These are phyloP conservation scores for Polygonum maritimum DNA, from an alignment of 148 eudicot species.

Conservation along the genomic window DNA sequence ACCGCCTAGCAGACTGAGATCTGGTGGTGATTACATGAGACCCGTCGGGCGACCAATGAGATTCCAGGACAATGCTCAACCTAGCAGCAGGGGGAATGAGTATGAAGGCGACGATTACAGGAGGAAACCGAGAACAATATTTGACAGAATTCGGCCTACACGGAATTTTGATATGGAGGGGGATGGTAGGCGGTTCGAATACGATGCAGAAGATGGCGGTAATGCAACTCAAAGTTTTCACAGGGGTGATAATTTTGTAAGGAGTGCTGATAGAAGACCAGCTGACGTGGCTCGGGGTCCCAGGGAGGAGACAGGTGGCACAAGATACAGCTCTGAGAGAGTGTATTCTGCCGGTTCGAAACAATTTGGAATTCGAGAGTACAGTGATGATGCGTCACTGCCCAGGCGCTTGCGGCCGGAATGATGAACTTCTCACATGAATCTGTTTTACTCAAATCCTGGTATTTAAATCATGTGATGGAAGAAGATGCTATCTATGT, in stretches of 20 bases:
- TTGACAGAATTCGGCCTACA: slow-evolving; percentile 30
- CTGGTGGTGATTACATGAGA: slow-evolving; percentile 22
- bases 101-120: slow-evolving; percentile 26
- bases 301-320: slow-evolving; percentile 27
- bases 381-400: slow-evolving; percentile 17
- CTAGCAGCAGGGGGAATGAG: slow-evolving; percentile 26
- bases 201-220: slow-evolving; percentile 23
- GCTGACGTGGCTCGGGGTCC: slow-evolving; percentile 19
- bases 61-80: slow-evolving; percentile 21
- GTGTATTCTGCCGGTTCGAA: slow-evolving; percentile 19
- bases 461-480: not conserved
- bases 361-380: slow-evolving; percentile 20
- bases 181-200: slow-evolving; percentile 30
- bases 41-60: slow-evolving; percentile 30
- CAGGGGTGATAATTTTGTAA: not conserved
- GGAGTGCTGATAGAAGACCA: slow-evolving; percentile 22
- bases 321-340: slow-evolving; percentile 23
- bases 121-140: slow-evolving; percentile 31
- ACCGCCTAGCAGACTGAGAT: slow-evolving; percentile 23
- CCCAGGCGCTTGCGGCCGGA: slow-evolving; percentile 17
- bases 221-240: slow-evolving; percentile 19
- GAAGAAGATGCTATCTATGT: not conserved
- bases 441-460: not conserved
- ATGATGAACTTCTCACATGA: not conserved
- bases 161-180: slow-evolving; percentile 30